Evolutionary conservation across 1,139 yeast genomes (phyloP), one percentile per base, ranked within the genome.

Genomic region (Petasospora fabianii): DNA sequence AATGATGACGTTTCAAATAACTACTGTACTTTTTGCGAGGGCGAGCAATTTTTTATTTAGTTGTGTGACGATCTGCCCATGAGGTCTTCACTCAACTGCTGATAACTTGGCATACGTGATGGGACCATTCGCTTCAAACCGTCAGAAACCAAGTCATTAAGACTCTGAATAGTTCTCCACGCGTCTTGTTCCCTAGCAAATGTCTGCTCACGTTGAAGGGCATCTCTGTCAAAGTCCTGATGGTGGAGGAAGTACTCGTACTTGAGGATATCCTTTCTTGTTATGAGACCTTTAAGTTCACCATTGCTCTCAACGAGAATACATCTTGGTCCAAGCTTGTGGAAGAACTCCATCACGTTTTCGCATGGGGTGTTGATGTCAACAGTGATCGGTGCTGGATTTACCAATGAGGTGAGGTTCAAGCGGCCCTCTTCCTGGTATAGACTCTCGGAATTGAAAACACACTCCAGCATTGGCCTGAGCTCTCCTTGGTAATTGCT

Each of bases 321-420:
- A 28, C 80, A 73, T 28, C 87, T 68, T 5, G 97, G 96, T 0
- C 97, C 97, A 28, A 88, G 59, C 49, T 84, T 81, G 43, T 77
- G 74, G 59, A 92, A 92, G 15, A 86, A 65, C 34, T 83, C 84
- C 43, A 81, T 65, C 2, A 82, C 74, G 29, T 75, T 71, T 47
- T 83, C 85, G 27, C 88, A 64, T 0, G 84, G 71, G 0, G 81
- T 68, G 24, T 64, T 59, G 1, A 76, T 61, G 36, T 72, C 67
- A 0, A 86, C 78, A 0, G 77, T 71, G 15, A 88, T 59, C 2
- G 95, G 95, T 12, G 87, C 75, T 1, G 24, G 18, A 50, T 82
- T 78, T 21, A 84, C 73, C 21, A 64, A 60, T 3, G 60, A 60
- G 11, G 65, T 65, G 47, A 78, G 71, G 41, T 70, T 68, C 14